A percentile compares a stretch with the other conserved stretches of the same genome.
Evolutionary conservation across 73 alveolate species (phyloP).

Genomic region (Tetrahymena borealis): DNA sequence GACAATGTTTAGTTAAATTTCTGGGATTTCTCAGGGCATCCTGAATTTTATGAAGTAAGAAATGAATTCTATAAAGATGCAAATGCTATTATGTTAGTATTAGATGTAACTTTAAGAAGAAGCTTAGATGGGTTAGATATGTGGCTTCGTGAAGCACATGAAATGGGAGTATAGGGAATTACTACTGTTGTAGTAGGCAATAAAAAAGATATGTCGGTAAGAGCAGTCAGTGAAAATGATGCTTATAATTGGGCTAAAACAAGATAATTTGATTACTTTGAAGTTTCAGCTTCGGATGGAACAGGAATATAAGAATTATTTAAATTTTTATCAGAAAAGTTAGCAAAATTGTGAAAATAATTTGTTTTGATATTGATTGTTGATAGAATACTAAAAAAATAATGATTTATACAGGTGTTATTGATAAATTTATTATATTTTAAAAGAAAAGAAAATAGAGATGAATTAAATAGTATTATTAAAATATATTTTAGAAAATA

Average conservation of each 20-base stretch:
- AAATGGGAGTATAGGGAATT: background rate
- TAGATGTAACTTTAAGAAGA: conserved; percentile 45
- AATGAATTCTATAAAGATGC: conserved; percentile 67
- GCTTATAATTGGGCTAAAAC: background rate
- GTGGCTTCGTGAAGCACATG: conserved; percentile 37
- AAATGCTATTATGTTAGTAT: conserved; percentile 39
- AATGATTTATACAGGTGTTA: no score
- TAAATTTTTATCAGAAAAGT: background rate
- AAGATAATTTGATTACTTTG: background rate
- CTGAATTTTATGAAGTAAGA: conserved; percentile 56
- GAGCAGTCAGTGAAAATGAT: background rate
- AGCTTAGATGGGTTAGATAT: conserved; percentile 50
- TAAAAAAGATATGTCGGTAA: background rate
- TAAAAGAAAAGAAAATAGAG: no score
- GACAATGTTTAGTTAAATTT: conserved; percentile 5
- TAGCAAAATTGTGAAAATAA: background rate
- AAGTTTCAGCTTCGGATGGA: background rate
- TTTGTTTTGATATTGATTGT: no score
- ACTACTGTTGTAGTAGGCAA: background rate
- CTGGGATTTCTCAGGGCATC: conserved; percentile 64
- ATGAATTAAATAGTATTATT: no score
- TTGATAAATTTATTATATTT: no score
- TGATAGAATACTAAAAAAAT: no score
- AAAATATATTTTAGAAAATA: no score
- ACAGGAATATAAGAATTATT: background rate